These are phyloP conservation scores for Lignosus rhinocerotis DNA, from an alignment of 1,284 basidiomycete species.

Conservation along the genomic window DNA sequence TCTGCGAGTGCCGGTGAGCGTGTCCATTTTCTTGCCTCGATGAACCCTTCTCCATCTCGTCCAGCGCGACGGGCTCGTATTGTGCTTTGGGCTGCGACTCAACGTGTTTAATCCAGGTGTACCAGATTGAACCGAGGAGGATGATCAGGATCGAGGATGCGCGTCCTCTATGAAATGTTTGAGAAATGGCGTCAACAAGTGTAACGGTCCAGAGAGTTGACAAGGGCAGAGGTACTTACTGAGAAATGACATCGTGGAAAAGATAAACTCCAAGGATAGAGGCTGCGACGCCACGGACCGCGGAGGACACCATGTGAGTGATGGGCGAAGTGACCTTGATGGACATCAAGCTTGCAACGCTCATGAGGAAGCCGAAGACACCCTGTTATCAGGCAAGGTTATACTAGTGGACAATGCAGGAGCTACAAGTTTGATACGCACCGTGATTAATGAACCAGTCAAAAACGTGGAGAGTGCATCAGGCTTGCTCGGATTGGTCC, in stretches of 20 bases:
- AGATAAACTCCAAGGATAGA: slow-evolving; percentile 75
- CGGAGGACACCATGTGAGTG: slow-evolving; percentile 90
- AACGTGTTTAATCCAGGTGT: slow-evolving; percentile 83
- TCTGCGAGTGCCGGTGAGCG: slow-evolving; percentile 9
- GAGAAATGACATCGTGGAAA: slow-evolving; percentile 74
- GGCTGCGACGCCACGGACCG: slow-evolving; percentile 80
- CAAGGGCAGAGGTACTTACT: slow-evolving; percentile 46
- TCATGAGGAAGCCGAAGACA: slow-evolving; percentile 83
- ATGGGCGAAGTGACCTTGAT: slow-evolving; percentile 93
- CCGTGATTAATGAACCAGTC: slow-evolving; percentile 76
- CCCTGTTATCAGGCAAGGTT: slow-evolving; percentile 48
- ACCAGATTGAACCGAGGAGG: slow-evolving; percentile 77
- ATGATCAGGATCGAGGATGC: slow-evolving; percentile 78
- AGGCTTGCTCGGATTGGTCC: slow-evolving; percentile 37
- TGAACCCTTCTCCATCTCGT: slow-evolving; percentile 51
- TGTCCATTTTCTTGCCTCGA: slow-evolving; percentile 1
- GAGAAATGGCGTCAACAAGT: background rate
- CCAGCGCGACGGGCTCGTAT: slow-evolving; percentile 51
- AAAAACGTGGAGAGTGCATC: slow-evolving; percentile 65
- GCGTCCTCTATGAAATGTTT: slow-evolving; percentile 59
- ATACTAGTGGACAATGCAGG: background rate
- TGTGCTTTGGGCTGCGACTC: slow-evolving; percentile 44
- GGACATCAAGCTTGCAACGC: slow-evolving; percentile 83
- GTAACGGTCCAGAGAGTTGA: background rate
- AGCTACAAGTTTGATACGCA: slow-evolving; percentile 34